These are phyloP conservation scores for Phaeophleospora eucalypticola DNA, from an alignment of 2,329 filamentous ascomycete species.

Conservation along the genomic window DNA sequence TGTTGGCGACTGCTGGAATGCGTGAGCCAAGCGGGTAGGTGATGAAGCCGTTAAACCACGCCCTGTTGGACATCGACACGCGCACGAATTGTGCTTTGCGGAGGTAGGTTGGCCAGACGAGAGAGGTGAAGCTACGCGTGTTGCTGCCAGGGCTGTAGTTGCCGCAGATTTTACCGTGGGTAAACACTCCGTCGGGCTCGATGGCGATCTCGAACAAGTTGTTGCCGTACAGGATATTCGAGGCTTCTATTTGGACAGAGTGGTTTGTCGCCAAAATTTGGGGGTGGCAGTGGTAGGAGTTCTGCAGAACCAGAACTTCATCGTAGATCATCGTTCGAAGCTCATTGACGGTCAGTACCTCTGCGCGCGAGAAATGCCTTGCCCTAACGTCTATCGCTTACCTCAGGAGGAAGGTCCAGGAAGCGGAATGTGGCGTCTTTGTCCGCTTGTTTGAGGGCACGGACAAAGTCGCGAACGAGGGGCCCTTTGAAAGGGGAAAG, in stretches of 20 bases:
- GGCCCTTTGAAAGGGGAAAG: not conserved
- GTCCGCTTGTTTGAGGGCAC: slow-evolving; percentile 11
- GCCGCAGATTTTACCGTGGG: not conserved
- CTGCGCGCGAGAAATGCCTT: too few species aligned
- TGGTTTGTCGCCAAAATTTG: slow-evolving; percentile 1
- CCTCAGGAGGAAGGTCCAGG: slow-evolving; percentile 7
- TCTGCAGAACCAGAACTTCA: not conserved
- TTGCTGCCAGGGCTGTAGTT: not conserved
- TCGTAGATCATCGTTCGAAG: slow-evolving; percentile 3
- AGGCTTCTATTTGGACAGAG: not conserved
- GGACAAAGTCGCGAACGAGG: slow-evolving; percentile 5
- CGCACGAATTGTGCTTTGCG: not conserved
- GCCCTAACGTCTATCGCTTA: too few species aligned
- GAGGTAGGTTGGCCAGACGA: not conserved
- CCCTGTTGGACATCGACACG: too few species aligned
- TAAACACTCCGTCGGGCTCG: not conserved
- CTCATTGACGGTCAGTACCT: too few species aligned
- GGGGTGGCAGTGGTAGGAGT: slow-evolving; percentile 3
- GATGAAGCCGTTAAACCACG: too few species aligned
- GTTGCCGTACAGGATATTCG: not conserved
- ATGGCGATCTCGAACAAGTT: not conserved
- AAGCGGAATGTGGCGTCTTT: slow-evolving; percentile 10
- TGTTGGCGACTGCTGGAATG: too few species aligned
- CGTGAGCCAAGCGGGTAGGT: too few species aligned
- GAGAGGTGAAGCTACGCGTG: not conserved